Conservation (phyloP, 352 stramenopile genomes). For the Pythium scleroteichum region DNA sequence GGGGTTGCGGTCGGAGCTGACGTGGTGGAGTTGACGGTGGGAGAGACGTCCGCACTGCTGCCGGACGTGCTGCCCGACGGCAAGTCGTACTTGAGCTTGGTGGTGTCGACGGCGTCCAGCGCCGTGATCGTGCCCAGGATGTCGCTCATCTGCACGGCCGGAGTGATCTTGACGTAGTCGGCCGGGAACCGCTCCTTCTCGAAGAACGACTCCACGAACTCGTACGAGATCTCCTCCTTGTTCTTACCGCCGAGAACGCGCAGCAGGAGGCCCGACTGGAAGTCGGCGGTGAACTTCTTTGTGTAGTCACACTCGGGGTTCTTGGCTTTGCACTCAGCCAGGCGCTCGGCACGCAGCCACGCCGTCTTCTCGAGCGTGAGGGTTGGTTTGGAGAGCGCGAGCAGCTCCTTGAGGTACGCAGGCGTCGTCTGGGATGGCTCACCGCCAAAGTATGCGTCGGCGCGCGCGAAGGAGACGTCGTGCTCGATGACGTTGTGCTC, state of each 20-base stretch:
- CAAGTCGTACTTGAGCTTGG: constrained; percentile 2
- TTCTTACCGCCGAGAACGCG: constrained; percentile 26
- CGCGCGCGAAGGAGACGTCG: constrained; percentile 36
- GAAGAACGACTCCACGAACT: constrained; percentile 31
- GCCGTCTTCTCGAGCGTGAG: constrained; percentile 20
- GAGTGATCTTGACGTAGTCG: constrained; percentile 26
- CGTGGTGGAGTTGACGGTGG: background rate
- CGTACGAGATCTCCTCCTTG: constrained; percentile 25
- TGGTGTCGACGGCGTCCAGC: constrained; percentile 4
- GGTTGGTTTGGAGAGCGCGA: constrained; percentile 17
- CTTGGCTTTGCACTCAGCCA: constrained; percentile 17
- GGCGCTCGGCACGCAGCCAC: constrained; percentile 16
- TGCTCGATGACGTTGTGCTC: constrained; percentile 38
- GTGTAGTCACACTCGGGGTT: constrained; percentile 13
- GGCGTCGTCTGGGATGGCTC: constrained; percentile 34
- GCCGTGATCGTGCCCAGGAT: constrained; percentile 10
- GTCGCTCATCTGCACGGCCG: constrained; percentile 17
- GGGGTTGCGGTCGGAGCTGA: background rate
- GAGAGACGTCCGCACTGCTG: background rate
- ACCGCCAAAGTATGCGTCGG: constrained; percentile 38
- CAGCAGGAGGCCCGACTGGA: constrained; percentile 36
- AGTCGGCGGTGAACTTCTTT: constrained; percentile 25
- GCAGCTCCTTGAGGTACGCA: constrained; percentile 32
- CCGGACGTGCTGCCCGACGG: background rate
- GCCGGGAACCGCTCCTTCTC: constrained; percentile 31